phyloP scores from a whole-genome alignment of 805 yeast genomes.

The Yarrowia bubula region DNA sequence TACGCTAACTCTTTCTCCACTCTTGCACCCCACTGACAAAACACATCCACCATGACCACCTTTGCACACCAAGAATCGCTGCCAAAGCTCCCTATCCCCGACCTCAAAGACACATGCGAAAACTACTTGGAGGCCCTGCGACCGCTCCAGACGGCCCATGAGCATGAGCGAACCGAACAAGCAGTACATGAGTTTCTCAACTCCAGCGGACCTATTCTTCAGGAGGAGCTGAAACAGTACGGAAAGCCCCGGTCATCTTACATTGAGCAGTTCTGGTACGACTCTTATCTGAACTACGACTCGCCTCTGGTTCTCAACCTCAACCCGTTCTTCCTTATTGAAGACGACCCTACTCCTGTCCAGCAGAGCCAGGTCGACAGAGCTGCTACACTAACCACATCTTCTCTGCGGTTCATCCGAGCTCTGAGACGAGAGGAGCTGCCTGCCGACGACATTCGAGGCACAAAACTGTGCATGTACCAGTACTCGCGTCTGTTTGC shows the following conservation, averaged over 20 bases:
- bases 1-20: background rate
- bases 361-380: conserved; percentile 62
- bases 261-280: conserved; percentile 94
- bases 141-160: conserved; percentile 78
- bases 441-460: conserved; percentile 65
- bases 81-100: conserved; percentile 76
- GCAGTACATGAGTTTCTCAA: conserved; percentile 60
- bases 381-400: conserved; percentile 74
- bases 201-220: conserved; percentile 56
- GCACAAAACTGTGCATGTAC: conserved; percentile 76
- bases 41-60: conserved; percentile 39
- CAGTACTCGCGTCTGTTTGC: conserved; percentile 87
- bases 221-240: conserved; percentile 61
- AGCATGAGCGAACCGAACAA: conserved; percentile 57
- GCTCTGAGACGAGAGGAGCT: conserved; percentile 74
- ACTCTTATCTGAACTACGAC: conserved; percentile 81
- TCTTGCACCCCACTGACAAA: background rate
- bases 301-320: conserved; percentile 79
- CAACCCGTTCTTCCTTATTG: conserved; percentile 85
- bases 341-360: conserved; percentile 83
- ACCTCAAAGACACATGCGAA: conserved; percentile 61
- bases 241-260: conserved; percentile 67
- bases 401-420: conserved; percentile 74
- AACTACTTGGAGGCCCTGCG: conserved; percentile 64
- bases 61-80: conserved; percentile 60